Conservation (phyloP, 805 yeast species). For the Ogataea ramenticola region DNA sequence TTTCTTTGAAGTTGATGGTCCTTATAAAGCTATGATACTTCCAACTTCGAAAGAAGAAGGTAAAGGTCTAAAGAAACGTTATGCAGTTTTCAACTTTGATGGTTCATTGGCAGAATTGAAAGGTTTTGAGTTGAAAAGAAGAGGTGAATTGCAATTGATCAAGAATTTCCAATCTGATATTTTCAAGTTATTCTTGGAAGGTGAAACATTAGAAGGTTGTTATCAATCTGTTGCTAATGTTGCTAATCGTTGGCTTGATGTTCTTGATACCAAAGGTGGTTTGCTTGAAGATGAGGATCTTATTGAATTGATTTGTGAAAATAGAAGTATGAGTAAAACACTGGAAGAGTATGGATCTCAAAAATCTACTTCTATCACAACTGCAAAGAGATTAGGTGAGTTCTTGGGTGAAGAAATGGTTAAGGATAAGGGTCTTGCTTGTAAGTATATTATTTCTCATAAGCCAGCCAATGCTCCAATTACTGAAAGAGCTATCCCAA, state of each 20-base stretch:
- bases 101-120: constrained; percentile 92
- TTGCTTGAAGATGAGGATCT: constrained; percentile 91
- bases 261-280: constrained; percentile 77
- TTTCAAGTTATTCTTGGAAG: constrained; percentile 85
- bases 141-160: constrained; percentile 91
- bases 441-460: constrained; percentile 84
- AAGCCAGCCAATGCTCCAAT: constrained; percentile 83
- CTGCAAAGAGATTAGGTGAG: constrained; percentile 89
- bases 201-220: constrained; percentile 69
- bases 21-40: constrained; percentile 92
- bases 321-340: constrained; percentile 90
- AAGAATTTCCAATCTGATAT: constrained; percentile 94
- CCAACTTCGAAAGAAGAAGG: constrained; percentile 98
- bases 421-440: constrained; percentile 91
- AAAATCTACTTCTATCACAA: constrained; percentile 92
- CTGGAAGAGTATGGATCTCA: constrained; percentile 83
- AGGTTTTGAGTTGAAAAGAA: constrained; percentile 92
- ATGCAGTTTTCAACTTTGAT: constrained; percentile 94
- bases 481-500: constrained; percentile 95
- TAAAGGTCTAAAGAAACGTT: constrained; percentile 90
- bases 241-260: constrained; percentile 95
- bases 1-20: constrained; percentile 98
- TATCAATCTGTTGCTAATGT: constrained; percentile 85
- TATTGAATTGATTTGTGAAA: constrained; percentile 91
- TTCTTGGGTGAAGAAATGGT: constrained; percentile 95